phyloP scores from a whole-genome alignment of 176 grass and related monocot genomes.

The Saccharum spontaneum region DNA sequence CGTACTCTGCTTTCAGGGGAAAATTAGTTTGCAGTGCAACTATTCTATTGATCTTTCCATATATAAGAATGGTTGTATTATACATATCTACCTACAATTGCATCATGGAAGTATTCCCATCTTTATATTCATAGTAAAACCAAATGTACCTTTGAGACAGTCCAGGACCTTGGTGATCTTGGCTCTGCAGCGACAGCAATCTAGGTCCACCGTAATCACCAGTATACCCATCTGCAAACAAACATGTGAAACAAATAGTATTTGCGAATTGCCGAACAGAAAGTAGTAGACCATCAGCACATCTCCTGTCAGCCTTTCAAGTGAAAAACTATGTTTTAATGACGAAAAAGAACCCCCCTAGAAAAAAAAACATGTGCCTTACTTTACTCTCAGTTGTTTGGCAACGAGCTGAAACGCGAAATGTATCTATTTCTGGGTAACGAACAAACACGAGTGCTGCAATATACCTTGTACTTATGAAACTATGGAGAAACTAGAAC shows the following conservation, averaged over 20 bases:
- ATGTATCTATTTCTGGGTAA: no score
- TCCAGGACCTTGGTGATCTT: conserved; percentile 15
- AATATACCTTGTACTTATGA: no score
- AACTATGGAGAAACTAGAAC: no score
- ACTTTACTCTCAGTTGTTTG: no score
- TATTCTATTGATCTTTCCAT: background rate
- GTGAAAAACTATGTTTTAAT: background rate
- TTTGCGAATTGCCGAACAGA: background rate
- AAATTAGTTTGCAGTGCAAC: background rate
- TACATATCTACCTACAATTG: background rate
- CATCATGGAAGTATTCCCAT: background rate
- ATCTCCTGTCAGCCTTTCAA: background rate
- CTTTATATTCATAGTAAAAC: background rate
- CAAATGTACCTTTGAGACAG: conserved; percentile 32
- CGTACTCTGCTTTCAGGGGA: background rate
- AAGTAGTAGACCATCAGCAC: background rate
- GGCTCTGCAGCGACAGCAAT: background rate
- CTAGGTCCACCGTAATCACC: background rate
- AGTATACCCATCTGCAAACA: background rate
- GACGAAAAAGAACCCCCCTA: no score
- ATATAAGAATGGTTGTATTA: background rate
- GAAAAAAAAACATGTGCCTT: no score
- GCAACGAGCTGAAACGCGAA: no score
- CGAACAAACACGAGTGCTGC: no score
- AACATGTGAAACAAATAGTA: background rate